These are phyloP conservation scores for Cercis canadensis DNA, from an alignment of 306 rosid species.

Conservation along the genomic window DNA sequence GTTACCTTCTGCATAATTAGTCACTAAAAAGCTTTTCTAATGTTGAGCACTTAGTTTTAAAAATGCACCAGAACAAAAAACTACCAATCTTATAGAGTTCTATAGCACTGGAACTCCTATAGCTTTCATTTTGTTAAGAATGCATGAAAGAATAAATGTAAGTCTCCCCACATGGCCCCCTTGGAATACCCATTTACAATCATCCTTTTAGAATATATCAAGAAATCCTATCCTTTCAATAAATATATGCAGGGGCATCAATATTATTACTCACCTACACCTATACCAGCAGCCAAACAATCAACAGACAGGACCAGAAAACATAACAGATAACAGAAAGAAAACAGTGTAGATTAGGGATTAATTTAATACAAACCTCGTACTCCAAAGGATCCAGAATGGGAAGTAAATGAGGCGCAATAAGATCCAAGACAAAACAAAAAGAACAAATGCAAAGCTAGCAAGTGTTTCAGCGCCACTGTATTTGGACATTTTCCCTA, in stretches of 20 bases:
- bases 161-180: background rate
- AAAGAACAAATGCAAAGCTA: conserved; percentile 80
- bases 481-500: conserved; percentile 96
- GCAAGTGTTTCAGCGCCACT: conserved; percentile 77
- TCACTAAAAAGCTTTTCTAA: too few species aligned
- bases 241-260: conserved; percentile 4
- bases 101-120: background rate
- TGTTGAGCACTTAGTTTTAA: too few species aligned
- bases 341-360: conserved; percentile 5
- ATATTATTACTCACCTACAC: background rate
- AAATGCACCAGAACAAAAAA: background rate
- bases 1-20: too few species aligned
- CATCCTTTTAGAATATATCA: conserved; percentile 10
- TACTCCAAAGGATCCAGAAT: conserved; percentile 92
- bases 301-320: background rate
- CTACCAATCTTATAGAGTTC: background rate
- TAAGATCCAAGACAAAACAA: conserved; percentile 78
- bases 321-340: conserved; percentile 10
- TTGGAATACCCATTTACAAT: background rate
- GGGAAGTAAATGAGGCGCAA: conserved; percentile 87
- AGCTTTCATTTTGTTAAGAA: background rate
- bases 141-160: background rate
- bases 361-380: conserved; percentile 66
- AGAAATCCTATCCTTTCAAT: conserved; percentile 8
- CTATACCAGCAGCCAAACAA: conserved; percentile 25